A percentile compares a stretch with the other conserved stretches of the same genome.
Evolutionary conservation across 345 rosid species (phyloP).

Genomic region (Eucalyptus camaldulensis): DNA sequence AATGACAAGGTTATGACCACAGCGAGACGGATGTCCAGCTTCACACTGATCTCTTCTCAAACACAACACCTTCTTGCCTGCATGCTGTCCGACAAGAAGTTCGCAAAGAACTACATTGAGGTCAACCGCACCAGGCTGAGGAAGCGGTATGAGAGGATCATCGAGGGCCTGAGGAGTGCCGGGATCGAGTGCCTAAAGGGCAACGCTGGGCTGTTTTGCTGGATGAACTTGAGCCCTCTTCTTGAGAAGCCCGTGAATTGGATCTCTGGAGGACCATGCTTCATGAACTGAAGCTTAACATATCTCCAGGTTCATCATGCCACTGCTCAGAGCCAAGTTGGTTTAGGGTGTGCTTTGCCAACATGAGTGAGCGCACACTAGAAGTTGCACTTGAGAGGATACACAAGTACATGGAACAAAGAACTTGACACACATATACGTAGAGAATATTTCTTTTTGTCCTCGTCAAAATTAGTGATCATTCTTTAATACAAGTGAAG

Average conservation of each 20-base stretch:
- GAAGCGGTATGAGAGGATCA: conserved; percentile 54
- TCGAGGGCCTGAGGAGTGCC: conserved; percentile 42
- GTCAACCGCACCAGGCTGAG: conserved; percentile 56
- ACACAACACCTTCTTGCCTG: conserved; percentile 77
- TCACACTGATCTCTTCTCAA: conserved; percentile 81
- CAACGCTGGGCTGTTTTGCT: conserved; percentile 87
- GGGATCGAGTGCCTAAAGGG: conserved; percentile 82
- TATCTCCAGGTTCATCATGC: conserved; percentile 89
- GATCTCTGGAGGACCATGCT: conserved; percentile 56
- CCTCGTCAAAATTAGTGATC: no score
- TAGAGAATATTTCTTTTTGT: no score
- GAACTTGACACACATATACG: no score
- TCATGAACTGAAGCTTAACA: conserved; percentile 56
- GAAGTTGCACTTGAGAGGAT: conserved; percentile 64
- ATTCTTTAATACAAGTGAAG: no score
- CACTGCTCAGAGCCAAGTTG: conserved; percentile 92
- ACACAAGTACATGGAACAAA: conserved; percentile 51
- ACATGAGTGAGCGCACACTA: conserved; percentile 77
- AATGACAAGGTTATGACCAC: conserved; percentile 71
- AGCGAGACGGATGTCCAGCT: conserved; percentile 91
- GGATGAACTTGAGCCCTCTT: conserved; percentile 76
- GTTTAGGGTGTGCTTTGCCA: conserved; percentile 96
- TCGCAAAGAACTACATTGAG: conserved; percentile 43
- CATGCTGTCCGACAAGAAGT: conserved; percentile 59
- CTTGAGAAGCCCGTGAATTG: conserved; percentile 46